Evolutionary conservation across 192 early-diverging fungal genomes (phyloP).

Genomic region (Gonapodya sp.): DNA sequence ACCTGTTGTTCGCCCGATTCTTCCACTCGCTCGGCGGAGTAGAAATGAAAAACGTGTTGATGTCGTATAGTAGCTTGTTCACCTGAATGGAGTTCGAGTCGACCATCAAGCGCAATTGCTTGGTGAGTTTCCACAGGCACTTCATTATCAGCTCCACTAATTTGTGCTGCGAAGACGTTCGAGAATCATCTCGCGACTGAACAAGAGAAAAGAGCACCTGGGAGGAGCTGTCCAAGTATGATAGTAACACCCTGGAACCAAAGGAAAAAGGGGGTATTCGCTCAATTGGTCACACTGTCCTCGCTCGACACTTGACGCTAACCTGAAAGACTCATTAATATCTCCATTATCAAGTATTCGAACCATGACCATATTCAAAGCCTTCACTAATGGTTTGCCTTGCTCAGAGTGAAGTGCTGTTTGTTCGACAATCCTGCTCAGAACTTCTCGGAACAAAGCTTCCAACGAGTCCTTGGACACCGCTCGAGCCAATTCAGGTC

Average conservation of each 20-base stretch:
- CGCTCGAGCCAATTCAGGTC: constrained; percentile 20
- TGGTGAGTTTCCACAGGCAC: constrained; percentile 94
- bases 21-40: constrained; percentile 86
- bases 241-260: constrained; percentile 52
- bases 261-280: not conserved
- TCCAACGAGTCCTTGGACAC: constrained; percentile 57
- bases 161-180: constrained; percentile 41
- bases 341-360: constrained; percentile 83
- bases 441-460: constrained; percentile 63
- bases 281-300: constrained; percentile 19
- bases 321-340: constrained; percentile 65
- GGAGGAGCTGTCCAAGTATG: constrained; percentile 52
- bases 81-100: constrained; percentile 47
- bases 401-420: constrained; percentile 54
- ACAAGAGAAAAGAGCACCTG: constrained; percentile 28
- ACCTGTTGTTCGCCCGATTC: constrained; percentile 54
- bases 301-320: too few relatives aligned
- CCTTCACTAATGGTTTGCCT: constrained; percentile 49
- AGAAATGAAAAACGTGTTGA: constrained; percentile 72
- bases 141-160: constrained; percentile 88
- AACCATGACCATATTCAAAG: constrained; percentile 80
- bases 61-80: constrained; percentile 55
- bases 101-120: constrained; percentile 66
- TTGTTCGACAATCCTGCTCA: constrained; percentile 65
- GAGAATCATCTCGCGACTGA: not conserved